Conservation (phyloP, 768 basidiomycete genomes). For the Hortiboletus campestris region DNA sequence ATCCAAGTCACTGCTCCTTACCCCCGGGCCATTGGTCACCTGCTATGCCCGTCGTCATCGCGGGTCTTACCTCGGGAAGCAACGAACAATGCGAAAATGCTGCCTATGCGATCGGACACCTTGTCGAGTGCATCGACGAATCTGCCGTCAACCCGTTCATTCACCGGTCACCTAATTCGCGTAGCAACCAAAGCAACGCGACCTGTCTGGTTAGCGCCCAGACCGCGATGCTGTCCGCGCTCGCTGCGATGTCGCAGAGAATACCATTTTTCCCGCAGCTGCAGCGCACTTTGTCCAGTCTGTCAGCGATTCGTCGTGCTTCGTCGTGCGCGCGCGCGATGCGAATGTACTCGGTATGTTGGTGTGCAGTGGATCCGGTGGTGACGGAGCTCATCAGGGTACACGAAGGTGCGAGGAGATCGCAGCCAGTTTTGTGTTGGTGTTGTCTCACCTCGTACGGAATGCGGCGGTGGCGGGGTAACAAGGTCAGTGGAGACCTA, state of each 20-base stretch:
- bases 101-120: constrained; percentile 91
- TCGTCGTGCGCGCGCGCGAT: no score
- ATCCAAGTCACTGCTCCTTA: no score
- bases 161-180: constrained; percentile 93
- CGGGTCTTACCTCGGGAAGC: constrained; percentile 90
- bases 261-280: no score
- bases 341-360: no score
- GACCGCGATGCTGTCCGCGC: no score
- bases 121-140: constrained; percentile 84
- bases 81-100: constrained; percentile 96
- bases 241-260: no score
- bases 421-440: constrained; percentile 70
- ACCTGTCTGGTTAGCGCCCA: constrained; percentile 41
- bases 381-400: constrained; percentile 81
- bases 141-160: constrained; percentile 89
- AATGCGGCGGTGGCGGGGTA: constrained; percentile 65
- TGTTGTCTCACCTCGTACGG: constrained; percentile 70
- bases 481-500: constrained; percentile 70
- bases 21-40: constrained; percentile 38
- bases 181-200: no score
- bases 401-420: constrained; percentile 62
- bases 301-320: no score
- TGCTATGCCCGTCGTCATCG: constrained; percentile 82
- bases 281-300: no score
- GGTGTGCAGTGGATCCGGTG: constrained; percentile 93